Evolutionary conservation across 805 yeast species (phyloP).

Genomic region (Brettanomyces nanus): DNA sequence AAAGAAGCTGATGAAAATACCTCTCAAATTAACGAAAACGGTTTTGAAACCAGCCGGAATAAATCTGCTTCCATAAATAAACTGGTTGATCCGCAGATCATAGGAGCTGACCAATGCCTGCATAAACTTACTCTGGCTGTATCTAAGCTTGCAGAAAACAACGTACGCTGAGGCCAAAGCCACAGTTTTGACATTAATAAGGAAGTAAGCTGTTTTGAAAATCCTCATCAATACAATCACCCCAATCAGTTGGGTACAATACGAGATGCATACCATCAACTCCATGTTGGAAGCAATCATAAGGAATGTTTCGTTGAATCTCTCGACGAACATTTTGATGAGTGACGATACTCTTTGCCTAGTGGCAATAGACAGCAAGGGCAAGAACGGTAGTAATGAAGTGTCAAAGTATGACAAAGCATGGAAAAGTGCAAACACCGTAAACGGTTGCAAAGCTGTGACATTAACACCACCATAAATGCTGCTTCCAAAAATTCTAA

Average conservation of each 20-base stretch:
- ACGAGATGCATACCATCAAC: slow-evolving; percentile 32
- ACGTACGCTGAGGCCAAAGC: slow-evolving; percentile 37
- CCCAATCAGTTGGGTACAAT: slow-evolving; percentile 34
- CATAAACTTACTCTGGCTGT: slow-evolving; percentile 46
- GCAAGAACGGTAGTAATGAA: slow-evolving; percentile 43
- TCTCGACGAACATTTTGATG: slow-evolving; percentile 27
- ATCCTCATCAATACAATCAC: slow-evolving; percentile 30
- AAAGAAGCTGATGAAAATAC: background rate
- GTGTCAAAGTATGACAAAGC: slow-evolving; percentile 50
- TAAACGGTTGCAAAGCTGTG: slow-evolving; percentile 49
- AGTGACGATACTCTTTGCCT: slow-evolving; percentile 21
- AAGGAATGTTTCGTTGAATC: slow-evolving; percentile 36
- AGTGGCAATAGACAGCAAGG: slow-evolving; percentile 23
- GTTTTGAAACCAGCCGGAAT: slow-evolving; percentile 3
- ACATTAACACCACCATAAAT: slow-evolving; percentile 14
- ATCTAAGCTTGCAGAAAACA: slow-evolving; percentile 54
- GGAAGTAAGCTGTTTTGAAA: slow-evolving; percentile 23
- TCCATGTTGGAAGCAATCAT: slow-evolving; percentile 39
- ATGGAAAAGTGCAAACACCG: slow-evolving; percentile 58
- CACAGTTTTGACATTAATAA: slow-evolving; percentile 25
- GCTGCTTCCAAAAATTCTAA: slow-evolving; percentile 25
- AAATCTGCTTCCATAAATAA: slow-evolving; percentile 17
- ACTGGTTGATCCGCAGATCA: slow-evolving; percentile 32
- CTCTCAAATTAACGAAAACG: background rate
- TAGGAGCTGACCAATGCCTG: slow-evolving; percentile 40